A percentile compares a stretch with the other conserved stretches of the same genome.
These are phyloP conservation scores for Fibroporia radiculosa DNA, from an alignment of 768 basidiomycete genomes.

Conservation along the genomic window DNA sequence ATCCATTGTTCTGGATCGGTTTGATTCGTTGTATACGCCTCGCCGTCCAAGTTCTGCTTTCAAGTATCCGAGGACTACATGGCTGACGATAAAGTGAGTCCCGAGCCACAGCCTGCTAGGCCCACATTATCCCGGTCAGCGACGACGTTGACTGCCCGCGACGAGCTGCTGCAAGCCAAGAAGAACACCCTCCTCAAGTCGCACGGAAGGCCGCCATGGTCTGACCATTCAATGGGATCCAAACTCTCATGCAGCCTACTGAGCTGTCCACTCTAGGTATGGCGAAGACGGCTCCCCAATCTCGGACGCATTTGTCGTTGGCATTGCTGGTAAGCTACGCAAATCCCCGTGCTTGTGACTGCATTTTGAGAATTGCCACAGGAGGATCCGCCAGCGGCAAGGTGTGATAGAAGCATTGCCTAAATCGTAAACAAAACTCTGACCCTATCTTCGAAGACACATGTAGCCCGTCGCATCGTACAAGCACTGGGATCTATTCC, in stretches of 20 bases:
- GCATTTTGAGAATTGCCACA: constrained; percentile 19
- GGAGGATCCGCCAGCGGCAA: constrained; percentile 87
- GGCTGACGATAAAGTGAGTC: neutral
- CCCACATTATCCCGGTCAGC: constrained; percentile 7
- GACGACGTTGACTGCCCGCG: constrained; percentile 8
- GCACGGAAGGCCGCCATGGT: constrained; percentile 86
- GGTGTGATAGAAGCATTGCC: constrained; percentile 30
- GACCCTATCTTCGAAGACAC: constrained; percentile 43
- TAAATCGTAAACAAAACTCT: neutral
- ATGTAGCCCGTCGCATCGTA: constrained; percentile 79
- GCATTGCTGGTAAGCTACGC: constrained; percentile 69
- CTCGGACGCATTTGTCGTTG: constrained; percentile 76
- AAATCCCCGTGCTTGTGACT: neutral
- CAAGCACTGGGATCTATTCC: constrained; percentile 76
- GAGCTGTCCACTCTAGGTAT: constrained; percentile 45
- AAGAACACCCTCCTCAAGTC: constrained; percentile 77
- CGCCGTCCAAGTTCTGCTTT: no score
- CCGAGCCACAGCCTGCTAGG: neutral
- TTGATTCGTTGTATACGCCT: no score
- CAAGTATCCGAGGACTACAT: no score
- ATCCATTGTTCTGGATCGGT: no score
- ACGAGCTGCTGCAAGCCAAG: constrained; percentile 26
- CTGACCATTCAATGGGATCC: constrained; percentile 9
- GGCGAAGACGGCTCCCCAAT: constrained; percentile 63
- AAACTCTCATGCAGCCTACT: constrained; percentile 7